These are phyloP conservation scores for Cladochytrium replicatum DNA, from an alignment of 192 early-diverging fungal genomes.

Conservation along the genomic window DNA sequence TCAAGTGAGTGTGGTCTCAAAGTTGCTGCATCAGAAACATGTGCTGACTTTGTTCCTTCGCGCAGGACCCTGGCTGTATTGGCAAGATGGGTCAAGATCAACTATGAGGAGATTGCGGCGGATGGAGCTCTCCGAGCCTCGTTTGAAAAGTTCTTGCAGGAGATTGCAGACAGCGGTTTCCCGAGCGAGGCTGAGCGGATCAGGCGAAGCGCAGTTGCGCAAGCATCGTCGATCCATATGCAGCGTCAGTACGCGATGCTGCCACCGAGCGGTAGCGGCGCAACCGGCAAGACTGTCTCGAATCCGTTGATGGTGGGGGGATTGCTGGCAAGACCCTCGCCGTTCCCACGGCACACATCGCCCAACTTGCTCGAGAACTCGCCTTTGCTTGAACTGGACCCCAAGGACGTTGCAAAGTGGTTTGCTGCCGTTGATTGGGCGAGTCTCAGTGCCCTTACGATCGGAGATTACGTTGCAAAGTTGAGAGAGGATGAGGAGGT, in stretches of 20 bases:
- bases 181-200: conserved; percentile 29
- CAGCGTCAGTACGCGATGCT: too few relatives aligned
- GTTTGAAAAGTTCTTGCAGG: conserved; percentile 40
- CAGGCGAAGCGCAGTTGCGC: conserved; percentile 7
- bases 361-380: background rate
- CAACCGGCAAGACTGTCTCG: too few relatives aligned
- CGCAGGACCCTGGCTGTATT: conserved; percentile 49
- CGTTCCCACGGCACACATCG: background rate
- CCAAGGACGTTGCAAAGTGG: conserved; percentile 42
- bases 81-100: conserved; percentile 50
- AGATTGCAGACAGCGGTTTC: conserved; percentile 32
- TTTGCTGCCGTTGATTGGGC: conserved; percentile 15
- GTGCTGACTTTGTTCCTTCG: background rate
- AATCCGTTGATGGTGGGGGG: too few relatives aligned
- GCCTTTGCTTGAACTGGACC: conserved; percentile 24
- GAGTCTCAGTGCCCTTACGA: conserved; percentile 12
- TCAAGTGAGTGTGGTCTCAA: conserved; percentile 31
- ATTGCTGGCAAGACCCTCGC: conserved; percentile 2
- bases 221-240: too few relatives aligned
- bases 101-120: conserved; percentile 48
- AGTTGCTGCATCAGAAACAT: background rate
- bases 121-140: conserved; percentile 25
- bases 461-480: conserved; percentile 18
- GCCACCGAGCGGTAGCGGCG: too few relatives aligned
- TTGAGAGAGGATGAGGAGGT: background rate